Evolutionary conservation across 2,329 filamentous ascomycete genomes (phyloP).

Genomic region (Pseudocercospora cruenta): DNA sequence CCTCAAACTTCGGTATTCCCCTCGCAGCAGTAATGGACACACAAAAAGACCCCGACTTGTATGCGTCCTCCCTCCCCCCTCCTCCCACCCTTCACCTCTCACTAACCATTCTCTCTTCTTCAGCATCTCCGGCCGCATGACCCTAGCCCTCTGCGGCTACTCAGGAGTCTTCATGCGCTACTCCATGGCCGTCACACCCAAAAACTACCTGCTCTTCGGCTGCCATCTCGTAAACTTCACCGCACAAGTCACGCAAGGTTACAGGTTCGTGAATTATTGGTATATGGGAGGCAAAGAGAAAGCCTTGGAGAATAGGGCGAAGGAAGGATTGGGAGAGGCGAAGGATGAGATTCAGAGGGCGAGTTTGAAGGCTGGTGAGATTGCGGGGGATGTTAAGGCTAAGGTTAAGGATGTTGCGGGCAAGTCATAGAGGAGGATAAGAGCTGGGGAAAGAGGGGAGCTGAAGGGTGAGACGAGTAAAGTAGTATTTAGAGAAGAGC

Average conservation of each 20-base stretch:
- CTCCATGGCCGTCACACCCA: slow-evolving; percentile 63
- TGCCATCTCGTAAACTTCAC: slow-evolving; percentile 69
- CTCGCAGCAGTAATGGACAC: slow-evolving; percentile 59
- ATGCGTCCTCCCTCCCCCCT: slow-evolving; percentile 23
- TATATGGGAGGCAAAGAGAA: slow-evolving; percentile 53
- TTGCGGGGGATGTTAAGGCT: slow-evolving; percentile 36
- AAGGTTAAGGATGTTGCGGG: slow-evolving; percentile 32
- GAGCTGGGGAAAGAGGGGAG: too few relatives aligned
- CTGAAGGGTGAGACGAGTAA: neutral
- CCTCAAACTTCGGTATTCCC: slow-evolving; percentile 56
- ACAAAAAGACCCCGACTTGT: slow-evolving; percentile 58
- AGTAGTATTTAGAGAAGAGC: too few relatives aligned
- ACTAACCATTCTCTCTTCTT: slow-evolving; percentile 10
- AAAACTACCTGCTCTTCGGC: slow-evolving; percentile 70
- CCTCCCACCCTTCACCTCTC: neutral
- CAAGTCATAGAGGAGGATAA: slow-evolving; percentile 17
- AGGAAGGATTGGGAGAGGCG: slow-evolving; percentile 39
- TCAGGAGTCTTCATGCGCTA: slow-evolving; percentile 69
- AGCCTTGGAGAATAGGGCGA: slow-evolving; percentile 42
- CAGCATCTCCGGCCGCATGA: slow-evolving; percentile 69
- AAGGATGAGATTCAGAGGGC: slow-evolving; percentile 29
- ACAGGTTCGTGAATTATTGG: slow-evolving; percentile 66
- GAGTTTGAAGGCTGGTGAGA: slow-evolving; percentile 34
- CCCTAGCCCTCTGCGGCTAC: slow-evolving; percentile 63
- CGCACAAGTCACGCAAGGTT: slow-evolving; percentile 63